These are phyloP conservation scores for Camellia lanceoleosa DNA, from an alignment of 148 eudicot genomes.

Conservation along the genomic window DNA sequence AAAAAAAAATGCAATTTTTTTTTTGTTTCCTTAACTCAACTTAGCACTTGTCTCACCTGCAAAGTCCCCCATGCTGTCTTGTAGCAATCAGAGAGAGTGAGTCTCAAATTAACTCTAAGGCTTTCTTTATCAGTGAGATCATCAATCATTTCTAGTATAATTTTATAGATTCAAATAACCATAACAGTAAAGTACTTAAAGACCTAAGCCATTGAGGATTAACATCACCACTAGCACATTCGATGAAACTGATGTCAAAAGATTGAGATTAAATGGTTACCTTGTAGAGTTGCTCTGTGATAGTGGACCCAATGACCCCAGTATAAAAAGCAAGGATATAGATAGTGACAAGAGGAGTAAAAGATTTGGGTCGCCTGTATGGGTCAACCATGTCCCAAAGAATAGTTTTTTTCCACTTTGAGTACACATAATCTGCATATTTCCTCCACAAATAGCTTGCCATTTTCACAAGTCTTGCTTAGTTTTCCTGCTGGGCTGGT, in stretches of 20 bases:
- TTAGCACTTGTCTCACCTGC: background rate
- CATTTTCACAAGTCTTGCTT: slow-evolving; percentile 29
- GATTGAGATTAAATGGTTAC: slow-evolving; percentile 25
- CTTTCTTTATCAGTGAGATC: background rate
- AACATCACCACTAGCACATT: background rate
- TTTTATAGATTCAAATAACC: background rate
- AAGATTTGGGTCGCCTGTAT: slow-evolving; percentile 73
- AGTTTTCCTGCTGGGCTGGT: background rate
- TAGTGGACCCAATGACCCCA: slow-evolving; percentile 85
- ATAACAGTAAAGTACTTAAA: background rate
- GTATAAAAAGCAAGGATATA: slow-evolving; percentile 78
- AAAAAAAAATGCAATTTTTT: background rate
- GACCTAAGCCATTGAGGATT: background rate
- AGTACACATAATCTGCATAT: slow-evolving; percentile 72
- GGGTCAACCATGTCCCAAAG: slow-evolving; percentile 95
- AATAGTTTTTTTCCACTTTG: slow-evolving; percentile 73
- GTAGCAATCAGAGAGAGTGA: background rate
- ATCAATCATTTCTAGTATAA: background rate
- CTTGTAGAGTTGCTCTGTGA: slow-evolving; percentile 88
- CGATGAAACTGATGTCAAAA: background rate
- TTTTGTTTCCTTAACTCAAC: background rate
- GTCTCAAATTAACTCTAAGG: background rate
- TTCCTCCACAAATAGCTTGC: slow-evolving; percentile 84
- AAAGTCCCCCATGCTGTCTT: background rate
- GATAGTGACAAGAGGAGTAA: slow-evolving; percentile 77